Conservation (phyloP, 1,139 yeast genomes). For the Hyphopichia fennica region DNA sequence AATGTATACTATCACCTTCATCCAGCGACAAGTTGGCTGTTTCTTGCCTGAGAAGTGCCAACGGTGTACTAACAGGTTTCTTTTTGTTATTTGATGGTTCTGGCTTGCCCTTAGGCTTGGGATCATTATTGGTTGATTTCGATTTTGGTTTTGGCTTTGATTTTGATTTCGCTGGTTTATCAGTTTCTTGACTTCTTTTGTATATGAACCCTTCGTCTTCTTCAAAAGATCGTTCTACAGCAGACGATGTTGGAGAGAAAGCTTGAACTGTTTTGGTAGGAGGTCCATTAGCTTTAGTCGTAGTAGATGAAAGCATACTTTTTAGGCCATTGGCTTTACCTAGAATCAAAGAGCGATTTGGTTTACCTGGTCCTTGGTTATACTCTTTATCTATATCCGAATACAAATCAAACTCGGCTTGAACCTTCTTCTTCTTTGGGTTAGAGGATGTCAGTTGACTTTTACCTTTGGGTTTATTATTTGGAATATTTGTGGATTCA, state of each 20-base stretch:
- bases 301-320: background rate
- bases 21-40: slow-evolving; percentile 17
- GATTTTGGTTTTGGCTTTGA: slow-evolving; percentile 9
- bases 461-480: background rate
- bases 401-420: background rate
- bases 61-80: slow-evolving; percentile 25
- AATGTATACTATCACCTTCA: slow-evolving; percentile 14
- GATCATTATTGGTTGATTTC: background rate
- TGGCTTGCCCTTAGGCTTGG: background rate
- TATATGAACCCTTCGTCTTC: slow-evolving; percentile 50
- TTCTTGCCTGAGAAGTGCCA: slow-evolving; percentile 24
- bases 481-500: background rate
- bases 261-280: background rate
- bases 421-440: background rate
- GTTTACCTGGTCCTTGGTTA: background rate
- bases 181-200: slow-evolving; percentile 27
- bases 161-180: background rate
- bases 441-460: background rate
- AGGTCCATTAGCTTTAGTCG: background rate
- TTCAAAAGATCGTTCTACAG: slow-evolving; percentile 21
- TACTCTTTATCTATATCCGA: background rate
- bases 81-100: slow-evolving; percentile 6
- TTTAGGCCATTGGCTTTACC: background rate
- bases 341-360: background rate
- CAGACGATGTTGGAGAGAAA: background rate